phyloP scores from a whole-genome alignment of 179 eudicot genomes.

The Sideroxylon spinosum region DNA sequence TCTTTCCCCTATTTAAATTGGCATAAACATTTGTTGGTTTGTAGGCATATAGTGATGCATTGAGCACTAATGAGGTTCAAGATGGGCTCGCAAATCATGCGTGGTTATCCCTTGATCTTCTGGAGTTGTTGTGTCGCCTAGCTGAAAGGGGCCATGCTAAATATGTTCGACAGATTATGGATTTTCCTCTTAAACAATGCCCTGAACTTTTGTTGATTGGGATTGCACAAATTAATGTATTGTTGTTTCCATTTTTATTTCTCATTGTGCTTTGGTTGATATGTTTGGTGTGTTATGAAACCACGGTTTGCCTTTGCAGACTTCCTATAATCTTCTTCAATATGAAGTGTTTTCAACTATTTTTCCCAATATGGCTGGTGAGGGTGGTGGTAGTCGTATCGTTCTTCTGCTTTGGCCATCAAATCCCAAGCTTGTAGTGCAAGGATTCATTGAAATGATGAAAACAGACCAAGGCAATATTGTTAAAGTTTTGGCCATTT shows the following conservation, averaged over 20 bases:
- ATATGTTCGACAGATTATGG: conserved; percentile 53
- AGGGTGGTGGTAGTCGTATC: conserved; percentile 37
- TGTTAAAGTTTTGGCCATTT: conserved; percentile 53
- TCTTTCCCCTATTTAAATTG: not conserved
- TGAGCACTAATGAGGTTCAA: conserved; percentile 50
- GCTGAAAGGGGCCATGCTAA: conserved; percentile 76
- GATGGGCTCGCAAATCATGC: conserved; percentile 56
- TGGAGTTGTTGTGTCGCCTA: conserved; percentile 68
- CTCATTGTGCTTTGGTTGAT: not conserved
- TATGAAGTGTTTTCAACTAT: conserved; percentile 56
- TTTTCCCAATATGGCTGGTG: conserved; percentile 47
- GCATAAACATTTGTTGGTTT: conserved; percentile 4
- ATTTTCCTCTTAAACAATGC: conserved; percentile 52
- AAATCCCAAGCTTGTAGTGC: conserved; percentile 52
- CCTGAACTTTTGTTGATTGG: conserved; percentile 75
- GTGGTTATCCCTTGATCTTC: conserved; percentile 71
- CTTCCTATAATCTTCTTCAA: conserved; percentile 73
- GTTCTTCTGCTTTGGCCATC: conserved; percentile 64
- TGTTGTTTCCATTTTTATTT: conserved; percentile 16
- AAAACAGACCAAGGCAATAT: conserved; percentile 43
- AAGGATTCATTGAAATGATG: conserved; percentile 53
- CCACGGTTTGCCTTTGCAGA: conserved; percentile 38
- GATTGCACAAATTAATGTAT: conserved; percentile 73
- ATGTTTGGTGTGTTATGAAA: not conserved
- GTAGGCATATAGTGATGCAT: conserved; percentile 56